Evolutionary conservation across 2,329 filamentous ascomycete species (phyloP), one percentile per base, ranked within the genome.

Genomic region (Chaetomium olivaceum): DNA sequence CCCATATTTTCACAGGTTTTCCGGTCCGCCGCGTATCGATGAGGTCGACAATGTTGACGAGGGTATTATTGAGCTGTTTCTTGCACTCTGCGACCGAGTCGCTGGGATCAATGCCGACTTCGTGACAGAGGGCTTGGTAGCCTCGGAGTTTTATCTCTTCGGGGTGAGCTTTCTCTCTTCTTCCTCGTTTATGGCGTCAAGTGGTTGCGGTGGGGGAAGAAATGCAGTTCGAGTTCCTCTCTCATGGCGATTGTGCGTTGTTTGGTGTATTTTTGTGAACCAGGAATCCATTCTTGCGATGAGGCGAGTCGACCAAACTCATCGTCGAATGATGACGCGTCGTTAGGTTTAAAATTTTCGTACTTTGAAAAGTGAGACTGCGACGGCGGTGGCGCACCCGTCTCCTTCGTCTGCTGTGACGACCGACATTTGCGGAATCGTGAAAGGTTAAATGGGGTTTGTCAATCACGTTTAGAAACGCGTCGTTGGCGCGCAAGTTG

Each of bases 351-450:
- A 66, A 77, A 76, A 68, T 73, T 63, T 36, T 69, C 61, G 56
- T 74, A 77, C 29, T 72, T 72, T 55, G 69, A 66, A 23, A 77
- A 77, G 69, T 76, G 74, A 27, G 74, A 76, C 67, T 76, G 74
- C 19, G 73, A 75, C 19, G 60, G 25, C 19, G 60, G 36, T 16
- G 52, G 59, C 8, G 48, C 1, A 21, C 31, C 58, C 21, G 31
- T 61, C 58, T 39, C 31, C 48, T 21, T 54, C 48, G 8, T 52
- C 46, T 4, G 25, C 19, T 6, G 27, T n/a, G 19, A 3, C 12
- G 43, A 27, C 19, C 11, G 23, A 27, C 29, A 58, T 55, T 58
- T 58, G 54, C 6, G 19, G 31, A 56, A 36, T 11, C 12, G 29
- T 39, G 21, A 57, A 33, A 36, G 14, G 52, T 21, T n/a, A n/a